Base-by-base conservation (phyloP, 768 basidiomycete species). In the Podaxis sp. region DNA sequence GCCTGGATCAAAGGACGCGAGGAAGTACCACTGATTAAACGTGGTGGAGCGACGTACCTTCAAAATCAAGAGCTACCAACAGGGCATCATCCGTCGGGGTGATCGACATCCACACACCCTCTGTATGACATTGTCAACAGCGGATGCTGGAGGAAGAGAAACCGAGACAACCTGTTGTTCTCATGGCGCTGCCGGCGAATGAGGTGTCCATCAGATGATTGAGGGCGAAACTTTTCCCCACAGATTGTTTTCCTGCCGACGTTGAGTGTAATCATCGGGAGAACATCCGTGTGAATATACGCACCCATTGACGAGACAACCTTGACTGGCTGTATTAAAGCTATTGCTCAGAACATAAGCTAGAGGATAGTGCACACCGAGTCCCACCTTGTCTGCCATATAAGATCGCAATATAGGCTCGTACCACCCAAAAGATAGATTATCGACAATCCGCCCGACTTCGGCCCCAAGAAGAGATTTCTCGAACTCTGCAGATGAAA, bases 31-130 rank as follows among this genome's bases (percentile, higher is more conserved):
- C 20, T 64, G 8, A 37, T 30, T 4, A 24, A 30, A 56, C 24
- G 7, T 33, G 26, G n/a, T 12, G 24, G 4, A 37, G 20, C 24
- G n/a, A 49, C 64, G 38, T 15, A 80, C 87, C 87, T 78, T 88
- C 87, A 50, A 88, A 88, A 65, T 88, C 87, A 5, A 88, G 76
- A 2, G 86, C 81, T 0, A 88, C 85, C 10, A 88, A 73, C 10
- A 88, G 67, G 0, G 71, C 71, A 24, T 85, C 80, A 52, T 80
- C 74, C 0, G 86, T 87, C 0, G 87, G 87, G 1, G 86, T 86
- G 7, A 84, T 83, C 0, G 86, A 87, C 80, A 87, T 82, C 87
- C 86, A 87, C 2, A 87, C 84, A 4, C 86, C 86, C 73, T 86
- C 84, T 68, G 67, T 36, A 54, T 55, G 17, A 48, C 24, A 11